A percentile compares a stretch with the other conserved stretches of the same genome.
phyloP scores from a whole-genome alignment of 1,284 basidiomycete genomes.

The Cryptococcus amylolentus region DNA sequence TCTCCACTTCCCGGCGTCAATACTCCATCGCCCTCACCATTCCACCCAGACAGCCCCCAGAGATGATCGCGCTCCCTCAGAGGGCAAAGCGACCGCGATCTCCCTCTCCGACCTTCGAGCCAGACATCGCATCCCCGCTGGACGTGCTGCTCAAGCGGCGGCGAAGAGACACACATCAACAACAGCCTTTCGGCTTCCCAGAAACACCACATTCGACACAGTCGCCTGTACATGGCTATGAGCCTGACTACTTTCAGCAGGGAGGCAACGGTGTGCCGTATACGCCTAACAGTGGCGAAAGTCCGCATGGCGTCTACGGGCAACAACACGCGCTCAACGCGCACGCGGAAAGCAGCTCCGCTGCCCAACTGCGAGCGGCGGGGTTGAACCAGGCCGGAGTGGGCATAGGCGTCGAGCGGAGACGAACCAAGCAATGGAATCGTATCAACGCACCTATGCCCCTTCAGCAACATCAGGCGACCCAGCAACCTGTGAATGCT shows the following conservation, averaged over 20 bases:
- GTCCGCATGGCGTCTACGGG: no score
- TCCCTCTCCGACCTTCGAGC: conserved; percentile 28
- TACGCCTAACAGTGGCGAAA: no score
- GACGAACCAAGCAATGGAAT: conserved; percentile 35
- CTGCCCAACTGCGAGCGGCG: conserved; percentile 2
- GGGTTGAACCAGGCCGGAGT: neutral
- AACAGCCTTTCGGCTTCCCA: neutral
- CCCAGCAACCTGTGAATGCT: neutral
- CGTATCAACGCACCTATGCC: conserved; percentile 19
- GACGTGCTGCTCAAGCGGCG: conserved; percentile 42
- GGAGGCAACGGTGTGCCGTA: neutral
- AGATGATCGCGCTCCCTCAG: conserved; percentile 19
- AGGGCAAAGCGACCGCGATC: conserved; percentile 37
- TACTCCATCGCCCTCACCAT: neutral
- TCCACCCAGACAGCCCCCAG: neutral
- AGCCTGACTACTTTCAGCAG: conserved; percentile 5
- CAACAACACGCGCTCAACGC: neutral
- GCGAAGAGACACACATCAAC: conserved; percentile 12
- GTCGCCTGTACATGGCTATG: neutral
- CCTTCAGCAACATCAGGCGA: neutral
- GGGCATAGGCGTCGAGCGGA: conserved; percentile 20
- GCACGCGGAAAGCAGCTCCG: conserved; percentile 10
- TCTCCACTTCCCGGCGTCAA: neutral
- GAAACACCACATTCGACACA: neutral
- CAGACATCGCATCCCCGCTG: conserved; percentile 38